phyloP scores from a whole-genome alignment of 208 protist genomes.

The Crithidia mellificae region DNA sequence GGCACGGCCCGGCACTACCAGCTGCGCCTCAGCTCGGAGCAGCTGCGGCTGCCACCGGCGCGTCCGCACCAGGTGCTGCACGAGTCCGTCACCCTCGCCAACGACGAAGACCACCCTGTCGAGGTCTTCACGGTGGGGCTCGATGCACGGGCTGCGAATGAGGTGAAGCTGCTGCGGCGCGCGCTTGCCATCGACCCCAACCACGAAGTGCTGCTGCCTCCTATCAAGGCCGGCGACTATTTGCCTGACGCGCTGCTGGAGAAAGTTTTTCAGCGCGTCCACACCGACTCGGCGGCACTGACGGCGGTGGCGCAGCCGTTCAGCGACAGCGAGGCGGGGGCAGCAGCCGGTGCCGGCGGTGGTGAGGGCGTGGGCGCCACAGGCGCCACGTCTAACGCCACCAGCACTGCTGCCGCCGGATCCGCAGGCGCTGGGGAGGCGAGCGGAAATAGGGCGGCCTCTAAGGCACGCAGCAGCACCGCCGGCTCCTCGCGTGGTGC shows the following conservation, averaged over 20 bases:
- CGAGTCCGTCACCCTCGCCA: constrained; percentile 71
- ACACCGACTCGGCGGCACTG: constrained; percentile 19
- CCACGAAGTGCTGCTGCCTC: constrained; percentile 61
- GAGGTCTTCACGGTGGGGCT: constrained; percentile 90
- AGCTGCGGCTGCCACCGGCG: constrained; percentile 66
- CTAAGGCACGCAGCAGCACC: constrained; percentile 8
- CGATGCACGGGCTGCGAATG: constrained; percentile 69
- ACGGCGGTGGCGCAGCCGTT: constrained; percentile 6
- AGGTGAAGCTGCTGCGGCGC: constrained; percentile 67
- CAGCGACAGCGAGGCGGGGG: not conserved
- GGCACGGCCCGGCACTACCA: constrained; percentile 42
- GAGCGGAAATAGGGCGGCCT: not conserved
- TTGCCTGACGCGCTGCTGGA: constrained; percentile 76
- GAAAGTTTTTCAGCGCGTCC: constrained; percentile 52
- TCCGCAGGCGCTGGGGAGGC: no score
- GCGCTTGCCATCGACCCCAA: constrained; percentile 31
- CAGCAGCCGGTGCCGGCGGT: not conserved
- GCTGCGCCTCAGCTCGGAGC: constrained; percentile 47
- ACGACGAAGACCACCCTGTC: constrained; percentile 81
- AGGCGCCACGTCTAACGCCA: not conserved
- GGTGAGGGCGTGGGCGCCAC: not conserved
- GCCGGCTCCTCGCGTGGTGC: no score
- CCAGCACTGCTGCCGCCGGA: no score
- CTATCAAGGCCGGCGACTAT: constrained; percentile 58
- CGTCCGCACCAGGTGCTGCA: constrained; percentile 71